phyloP scores from a whole-genome alignment of 805 yeast genomes.

The Kodamaea restingae region DNA sequence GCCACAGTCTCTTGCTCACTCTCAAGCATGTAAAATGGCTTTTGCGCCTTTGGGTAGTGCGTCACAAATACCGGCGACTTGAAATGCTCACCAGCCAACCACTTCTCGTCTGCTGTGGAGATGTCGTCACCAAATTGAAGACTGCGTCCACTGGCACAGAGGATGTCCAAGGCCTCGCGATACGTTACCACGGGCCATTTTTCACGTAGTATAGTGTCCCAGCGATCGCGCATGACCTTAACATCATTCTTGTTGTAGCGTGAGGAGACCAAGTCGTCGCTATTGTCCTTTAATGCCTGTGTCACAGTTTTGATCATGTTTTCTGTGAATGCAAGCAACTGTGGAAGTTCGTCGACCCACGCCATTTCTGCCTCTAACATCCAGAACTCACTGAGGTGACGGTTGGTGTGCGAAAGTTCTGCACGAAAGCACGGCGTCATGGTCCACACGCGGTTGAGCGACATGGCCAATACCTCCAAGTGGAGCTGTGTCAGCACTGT shows the following conservation, averaged over 20 bases:
- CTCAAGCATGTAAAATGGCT: constrained; percentile 88
- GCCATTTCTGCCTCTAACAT: constrained; percentile 92
- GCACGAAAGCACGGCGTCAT: constrained; percentile 92
- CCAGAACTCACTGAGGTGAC: constrained; percentile 96
- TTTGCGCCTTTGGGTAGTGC: constrained; percentile 72
- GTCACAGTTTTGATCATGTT: constrained; percentile 56
- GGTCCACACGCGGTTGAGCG: constrained; percentile 81
- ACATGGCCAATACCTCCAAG: constrained; percentile 71
- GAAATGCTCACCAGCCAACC: constrained; percentile 70
- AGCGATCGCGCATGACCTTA: constrained; percentile 44
- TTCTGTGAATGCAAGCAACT: constrained; percentile 66
- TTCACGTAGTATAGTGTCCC: constrained; percentile 48
- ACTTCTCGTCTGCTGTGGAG: constrained; percentile 86
- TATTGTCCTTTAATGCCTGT: constrained; percentile 16
- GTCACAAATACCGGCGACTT: constrained; percentile 82
- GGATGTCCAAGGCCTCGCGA: constrained; percentile 61
- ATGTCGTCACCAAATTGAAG: constrained; percentile 54
- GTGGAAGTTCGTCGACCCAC: constrained; percentile 53
- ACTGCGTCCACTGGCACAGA: constrained; percentile 15
- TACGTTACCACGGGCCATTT: constrained; percentile 73
- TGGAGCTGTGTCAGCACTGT: constrained; percentile 94
- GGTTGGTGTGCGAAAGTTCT: constrained; percentile 82
- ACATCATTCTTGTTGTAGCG: constrained; percentile 37
- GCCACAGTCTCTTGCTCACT: constrained; percentile 60
- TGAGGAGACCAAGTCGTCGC: constrained; percentile 30